phyloP scores from a whole-genome alignment of 305 asterid species.

The Fraxinus sp. region DNA sequence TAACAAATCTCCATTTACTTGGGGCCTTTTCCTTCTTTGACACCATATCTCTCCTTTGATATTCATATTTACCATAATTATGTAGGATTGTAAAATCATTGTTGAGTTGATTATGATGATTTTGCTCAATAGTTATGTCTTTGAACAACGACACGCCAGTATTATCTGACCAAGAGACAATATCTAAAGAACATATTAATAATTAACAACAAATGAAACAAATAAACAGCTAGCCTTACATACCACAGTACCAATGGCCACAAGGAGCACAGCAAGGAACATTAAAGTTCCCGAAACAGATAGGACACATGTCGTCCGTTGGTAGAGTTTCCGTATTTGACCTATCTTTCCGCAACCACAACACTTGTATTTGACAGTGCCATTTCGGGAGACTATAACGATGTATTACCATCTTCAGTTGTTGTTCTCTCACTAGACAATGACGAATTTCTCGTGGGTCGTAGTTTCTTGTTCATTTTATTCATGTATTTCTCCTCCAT shows the following conservation, averaged over 20 bases:
- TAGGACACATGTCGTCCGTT: slow-evolving; percentile 71
- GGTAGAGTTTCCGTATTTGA: slow-evolving; percentile 52
- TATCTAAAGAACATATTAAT: neutral
- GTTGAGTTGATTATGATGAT: too few species aligned
- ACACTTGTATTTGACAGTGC: slow-evolving; percentile 17
- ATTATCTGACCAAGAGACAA: neutral
- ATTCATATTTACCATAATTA: too few species aligned
- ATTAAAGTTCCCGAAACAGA: slow-evolving; percentile 57
- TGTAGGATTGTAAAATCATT: too few species aligned
- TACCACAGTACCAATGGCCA: slow-evolving; percentile 91
- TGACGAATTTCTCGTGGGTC: slow-evolving; percentile 20
- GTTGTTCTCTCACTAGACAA: slow-evolving; percentile 6
- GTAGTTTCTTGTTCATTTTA: too few species aligned
- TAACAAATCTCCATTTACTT: too few species aligned
- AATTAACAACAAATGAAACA: neutral
- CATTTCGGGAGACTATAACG: neutral
- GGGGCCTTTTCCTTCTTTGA: too few species aligned
- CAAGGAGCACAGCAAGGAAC: slow-evolving; percentile 73
- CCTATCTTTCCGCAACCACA: slow-evolving; percentile 29
- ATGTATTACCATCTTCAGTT: slow-evolving; percentile 19
- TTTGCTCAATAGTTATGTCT: too few species aligned
- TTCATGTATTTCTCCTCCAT: too few species aligned
- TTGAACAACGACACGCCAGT: neutral
- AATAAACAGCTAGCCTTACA: slow-evolving; percentile 4
- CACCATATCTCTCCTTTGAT: too few species aligned